Percentiles rank a stretch among this genome's conserved stretches.
phyloP scores from a whole-genome alignment of 1,284 basidiomycete species.

The Sporisorium exsertum region DNA sequence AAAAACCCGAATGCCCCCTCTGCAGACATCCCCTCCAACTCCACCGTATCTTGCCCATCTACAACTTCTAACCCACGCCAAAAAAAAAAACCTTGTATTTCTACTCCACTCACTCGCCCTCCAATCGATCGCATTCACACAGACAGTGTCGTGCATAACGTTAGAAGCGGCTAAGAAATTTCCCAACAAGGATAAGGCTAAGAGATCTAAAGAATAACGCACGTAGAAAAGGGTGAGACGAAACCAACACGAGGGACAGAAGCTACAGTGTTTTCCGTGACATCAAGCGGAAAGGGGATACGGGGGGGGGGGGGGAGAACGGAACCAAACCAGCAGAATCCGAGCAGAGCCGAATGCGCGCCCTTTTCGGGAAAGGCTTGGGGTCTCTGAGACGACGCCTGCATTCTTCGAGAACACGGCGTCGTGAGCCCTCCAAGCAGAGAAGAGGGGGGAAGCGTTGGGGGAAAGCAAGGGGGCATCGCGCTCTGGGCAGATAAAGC shows the following conservation, averaged over 20 bases:
- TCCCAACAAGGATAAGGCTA: too few species aligned
- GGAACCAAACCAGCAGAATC: conserved; percentile 38
- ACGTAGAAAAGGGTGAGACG: neutral
- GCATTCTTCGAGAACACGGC: conserved; percentile 24
- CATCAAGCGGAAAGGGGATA: neutral
- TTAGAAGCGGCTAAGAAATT: too few species aligned
- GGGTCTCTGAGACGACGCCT: conserved; percentile 41
- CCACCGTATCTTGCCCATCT: conserved; percentile 50
- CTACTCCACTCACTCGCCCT: neutral
- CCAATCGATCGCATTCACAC: neutral
- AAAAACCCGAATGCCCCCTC: conserved; percentile 74
- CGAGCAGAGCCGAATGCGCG: conserved; percentile 39
- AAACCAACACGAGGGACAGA: neutral
- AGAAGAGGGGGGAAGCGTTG: neutral
- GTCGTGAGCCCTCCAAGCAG: conserved; percentile 40
- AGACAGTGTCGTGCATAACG: too few species aligned
- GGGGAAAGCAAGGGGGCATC: conserved; percentile 14
- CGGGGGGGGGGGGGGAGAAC: neutral
- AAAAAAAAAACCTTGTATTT: conserved; percentile 5
- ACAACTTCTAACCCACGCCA: conserved; percentile 60
- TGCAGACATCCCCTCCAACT: conserved; percentile 47
- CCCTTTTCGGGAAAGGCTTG: conserved; percentile 4
- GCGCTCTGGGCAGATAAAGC: conserved; percentile 49
- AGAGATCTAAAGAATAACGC: too few species aligned
- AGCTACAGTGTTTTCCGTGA: conserved; percentile 1